phyloP scores from a whole-genome alignment of 345 rosid species.

The Salix arbutifolia region DNA sequence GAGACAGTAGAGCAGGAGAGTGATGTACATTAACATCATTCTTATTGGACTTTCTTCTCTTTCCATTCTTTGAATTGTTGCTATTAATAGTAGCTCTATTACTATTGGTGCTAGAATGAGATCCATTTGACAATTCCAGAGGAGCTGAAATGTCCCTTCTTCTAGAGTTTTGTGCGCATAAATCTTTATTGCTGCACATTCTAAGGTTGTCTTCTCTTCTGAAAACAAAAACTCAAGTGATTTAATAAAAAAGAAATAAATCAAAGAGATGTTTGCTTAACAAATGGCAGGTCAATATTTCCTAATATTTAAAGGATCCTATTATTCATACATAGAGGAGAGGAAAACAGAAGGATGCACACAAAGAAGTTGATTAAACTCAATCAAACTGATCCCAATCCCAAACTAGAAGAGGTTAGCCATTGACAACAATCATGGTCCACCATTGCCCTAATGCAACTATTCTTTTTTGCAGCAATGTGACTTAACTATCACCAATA shows the following conservation, averaged over 20 bases:
- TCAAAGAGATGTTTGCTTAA: neutral
- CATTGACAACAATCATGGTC: neutral
- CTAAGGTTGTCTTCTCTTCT: slow-evolving; percentile 10
- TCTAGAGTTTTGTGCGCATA: slow-evolving; percentile 10
- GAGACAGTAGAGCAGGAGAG: neutral
- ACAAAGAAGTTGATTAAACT: neutral
- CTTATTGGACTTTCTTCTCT: slow-evolving; percentile 19
- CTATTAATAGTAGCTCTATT: neutral
- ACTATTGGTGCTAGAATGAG: neutral
- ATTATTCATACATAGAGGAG: neutral
- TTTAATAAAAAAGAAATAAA: neutral
- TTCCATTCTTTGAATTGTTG: slow-evolving; percentile 19
- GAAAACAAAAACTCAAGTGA: neutral
- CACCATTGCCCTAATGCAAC: neutral
- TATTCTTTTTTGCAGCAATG: neutral
- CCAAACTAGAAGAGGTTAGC: neutral
- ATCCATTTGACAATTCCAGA: slow-evolving; percentile 4
- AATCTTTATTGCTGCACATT: neutral
- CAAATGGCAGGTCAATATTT: neutral
- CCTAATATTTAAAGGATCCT: neutral
- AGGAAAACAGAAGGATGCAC: neutral
- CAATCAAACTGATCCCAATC: neutral
- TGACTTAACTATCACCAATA: neutral
- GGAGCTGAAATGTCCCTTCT: slow-evolving; percentile 19
- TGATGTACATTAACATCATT: slow-evolving; percentile 21